Evolutionary conservation across 1,139 yeast species (phyloP), one percentile per base, ranked within the genome.

Genomic region (Nadsonia commutata): DNA sequence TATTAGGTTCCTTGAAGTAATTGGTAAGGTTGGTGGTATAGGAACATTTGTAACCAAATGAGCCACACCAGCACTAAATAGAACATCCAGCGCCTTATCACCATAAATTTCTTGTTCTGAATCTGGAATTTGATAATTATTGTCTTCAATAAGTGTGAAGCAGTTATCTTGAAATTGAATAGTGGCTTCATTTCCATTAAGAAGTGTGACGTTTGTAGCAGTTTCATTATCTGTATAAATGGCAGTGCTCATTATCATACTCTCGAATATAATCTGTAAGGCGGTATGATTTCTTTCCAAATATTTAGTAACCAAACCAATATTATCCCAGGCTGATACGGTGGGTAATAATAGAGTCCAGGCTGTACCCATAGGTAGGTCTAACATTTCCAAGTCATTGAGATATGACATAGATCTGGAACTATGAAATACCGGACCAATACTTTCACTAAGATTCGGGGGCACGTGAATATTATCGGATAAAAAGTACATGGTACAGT

Each of bases 31-130:
- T 0, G 63, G 59, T 0, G 96, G 95, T 8, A 85, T 62, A 1
- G 74, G 56, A 0, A 84, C 66, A 9, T 69, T 60, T 39, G 69
- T 64, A 4, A 82, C 64, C 1, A 88, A 76, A 56, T 86, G 97
- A 2, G 84, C 74, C 0, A 88, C 95, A 1, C 97, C 98, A 55
- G 81, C 80, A 48, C 74, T 77, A 57, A 83, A 88, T 17, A 90
- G 58, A 7, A 85, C 70, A 57, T 90, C 96, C 1, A 76, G 66
- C 47, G 75, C 70, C 13, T 31, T 1, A 68, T 61, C 36, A 53
- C 50, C 49, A n/a, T n/a, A n/a, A n/a, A n/a, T n/a, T n/a, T n/a
- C n/a, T n/a, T n/a, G n/a, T n/a, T n/a, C n/a, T 67, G 36, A 20
- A 4, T 37, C 38, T 4, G 21, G 20, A 2, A 59, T 46, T 2